Conservation (phyloP, 176 grass and related monocot species). For the Lolium multiflorum region DNA sequence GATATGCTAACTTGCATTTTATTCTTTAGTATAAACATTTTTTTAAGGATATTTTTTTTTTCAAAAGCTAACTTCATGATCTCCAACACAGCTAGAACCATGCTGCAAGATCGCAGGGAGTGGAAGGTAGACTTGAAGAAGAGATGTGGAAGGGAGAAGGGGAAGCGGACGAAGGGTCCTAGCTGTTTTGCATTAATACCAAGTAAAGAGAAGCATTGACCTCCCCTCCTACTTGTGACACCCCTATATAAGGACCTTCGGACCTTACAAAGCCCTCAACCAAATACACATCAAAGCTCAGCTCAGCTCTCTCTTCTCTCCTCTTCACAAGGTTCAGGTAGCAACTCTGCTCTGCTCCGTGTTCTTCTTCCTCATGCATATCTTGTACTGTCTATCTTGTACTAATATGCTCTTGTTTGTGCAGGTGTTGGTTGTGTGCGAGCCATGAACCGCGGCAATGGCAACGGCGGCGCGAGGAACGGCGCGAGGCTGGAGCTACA, state of each 20-base stretch:
- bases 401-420: slow-evolving; percentile 1
- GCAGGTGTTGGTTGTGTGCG: neutral
- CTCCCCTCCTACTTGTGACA: slow-evolving; percentile 47
- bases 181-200: slow-evolving; percentile 57
- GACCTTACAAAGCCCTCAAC: slow-evolving; percentile 39
- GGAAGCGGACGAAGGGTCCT: slow-evolving; percentile 21
- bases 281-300: slow-evolving; percentile 33
- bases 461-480: slow-evolving; percentile 30
- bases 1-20: slow-evolving; percentile 16
- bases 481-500: slow-evolving; percentile 56
- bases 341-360: slow-evolving; percentile 8
- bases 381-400: neutral
- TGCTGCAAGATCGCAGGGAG: slow-evolving; percentile 35
- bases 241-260: slow-evolving; percentile 55
- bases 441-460: slow-evolving; percentile 55
- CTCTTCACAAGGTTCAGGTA: slow-evolving; percentile 30
- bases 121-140: slow-evolving; percentile 2
- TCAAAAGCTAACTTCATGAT: slow-evolving; percentile 22
- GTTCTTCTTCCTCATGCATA: slow-evolving; percentile 32
- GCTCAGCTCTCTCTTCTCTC: slow-evolving; percentile 29
- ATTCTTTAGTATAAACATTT: slow-evolving; percentile 36
- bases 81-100: slow-evolving; percentile 18
- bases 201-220: slow-evolving; percentile 69
- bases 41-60: slow-evolving; percentile 16
- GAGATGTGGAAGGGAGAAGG: neutral